phyloP scores from a whole-genome alignment of 2,329 filamentous ascomycete genomes.

The Zymoseptoria ardabiliae region DNA sequence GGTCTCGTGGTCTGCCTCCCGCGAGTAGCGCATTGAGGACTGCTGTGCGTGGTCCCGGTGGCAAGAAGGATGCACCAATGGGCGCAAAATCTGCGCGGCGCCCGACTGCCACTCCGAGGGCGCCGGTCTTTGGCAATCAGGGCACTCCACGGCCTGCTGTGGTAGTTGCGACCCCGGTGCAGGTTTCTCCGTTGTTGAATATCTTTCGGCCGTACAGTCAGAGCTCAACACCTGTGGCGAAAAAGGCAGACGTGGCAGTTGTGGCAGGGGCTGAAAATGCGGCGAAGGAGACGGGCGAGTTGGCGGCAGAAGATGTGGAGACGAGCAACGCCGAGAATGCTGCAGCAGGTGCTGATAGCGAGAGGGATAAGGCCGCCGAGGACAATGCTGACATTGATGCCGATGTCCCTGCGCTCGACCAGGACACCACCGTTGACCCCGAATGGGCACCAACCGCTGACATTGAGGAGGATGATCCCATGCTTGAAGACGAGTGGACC shows the following conservation, averaged over 20 bases:
- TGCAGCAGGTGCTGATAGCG: background rate
- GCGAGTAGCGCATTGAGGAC: background rate
- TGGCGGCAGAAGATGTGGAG: background rate
- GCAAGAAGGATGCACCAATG: background rate
- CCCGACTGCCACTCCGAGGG: background rate
- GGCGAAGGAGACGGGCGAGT: background rate
- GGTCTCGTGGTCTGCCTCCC: slow-evolving; percentile 6
- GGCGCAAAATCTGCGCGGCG: background rate
- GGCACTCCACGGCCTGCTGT: background rate
- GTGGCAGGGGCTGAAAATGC: too few relatives aligned
- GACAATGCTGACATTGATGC: background rate
- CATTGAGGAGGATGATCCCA: background rate
- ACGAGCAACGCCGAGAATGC: background rate
- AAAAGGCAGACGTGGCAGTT: background rate
- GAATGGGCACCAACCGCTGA: background rate
- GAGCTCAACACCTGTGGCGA: background rate
- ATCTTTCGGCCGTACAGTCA: background rate
- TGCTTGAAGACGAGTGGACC: background rate
- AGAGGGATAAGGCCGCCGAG: background rate
- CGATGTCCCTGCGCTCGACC: background rate
- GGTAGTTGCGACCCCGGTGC: background rate
- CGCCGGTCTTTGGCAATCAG: background rate
- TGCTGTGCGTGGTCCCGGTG: slow-evolving; percentile 4
- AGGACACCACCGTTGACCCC: background rate
- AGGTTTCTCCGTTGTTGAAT: background rate